A percentile compares a stretch with the other conserved stretches of the same genome.
phyloP scores from a whole-genome alignment of 306 rosid genomes.

The Cucumis cinereus region DNA sequence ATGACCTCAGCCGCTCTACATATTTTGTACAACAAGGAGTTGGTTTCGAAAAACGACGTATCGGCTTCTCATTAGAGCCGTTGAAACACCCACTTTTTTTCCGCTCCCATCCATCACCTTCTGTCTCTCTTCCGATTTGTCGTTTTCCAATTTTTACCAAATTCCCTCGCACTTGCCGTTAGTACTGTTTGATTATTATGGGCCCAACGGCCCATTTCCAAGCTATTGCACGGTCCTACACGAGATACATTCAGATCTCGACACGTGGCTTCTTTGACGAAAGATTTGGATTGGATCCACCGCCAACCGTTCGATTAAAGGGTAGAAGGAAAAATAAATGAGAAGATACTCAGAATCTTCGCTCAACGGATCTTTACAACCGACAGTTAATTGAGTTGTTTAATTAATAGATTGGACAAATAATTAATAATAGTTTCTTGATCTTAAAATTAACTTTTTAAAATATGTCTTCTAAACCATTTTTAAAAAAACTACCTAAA shows the following conservation, averaged over 20 bases:
- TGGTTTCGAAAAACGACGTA: not conserved
- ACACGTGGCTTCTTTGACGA: not conserved
- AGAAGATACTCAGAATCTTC: not conserved
- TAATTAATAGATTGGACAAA: not conserved
- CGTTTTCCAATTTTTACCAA: not conserved
- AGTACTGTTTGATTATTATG: not conserved
- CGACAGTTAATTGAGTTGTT: not conserved
- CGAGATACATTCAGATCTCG: not conserved
- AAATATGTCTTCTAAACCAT: too few species aligned
- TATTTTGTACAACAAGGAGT: not conserved
- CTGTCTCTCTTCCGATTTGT: not conserved
- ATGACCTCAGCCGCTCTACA: not conserved
- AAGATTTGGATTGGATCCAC: not conserved
- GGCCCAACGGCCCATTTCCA: not conserved
- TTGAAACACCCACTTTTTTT: not conserved
- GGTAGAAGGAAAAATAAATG: not conserved
- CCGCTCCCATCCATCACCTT: not conserved
- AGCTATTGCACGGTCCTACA: not conserved
- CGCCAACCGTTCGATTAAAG: not conserved
- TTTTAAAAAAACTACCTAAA: too few species aligned
- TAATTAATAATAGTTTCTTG: not conserved
- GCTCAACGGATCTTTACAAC: not conserved
- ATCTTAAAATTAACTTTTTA: too few species aligned
- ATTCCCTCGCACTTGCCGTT: conserved; percentile 2
- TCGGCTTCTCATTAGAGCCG: conserved; percentile 1